Base-by-base conservation (phyloP, 2,329 filamentous ascomycete species). In the Penicillium sp. region DNA sequence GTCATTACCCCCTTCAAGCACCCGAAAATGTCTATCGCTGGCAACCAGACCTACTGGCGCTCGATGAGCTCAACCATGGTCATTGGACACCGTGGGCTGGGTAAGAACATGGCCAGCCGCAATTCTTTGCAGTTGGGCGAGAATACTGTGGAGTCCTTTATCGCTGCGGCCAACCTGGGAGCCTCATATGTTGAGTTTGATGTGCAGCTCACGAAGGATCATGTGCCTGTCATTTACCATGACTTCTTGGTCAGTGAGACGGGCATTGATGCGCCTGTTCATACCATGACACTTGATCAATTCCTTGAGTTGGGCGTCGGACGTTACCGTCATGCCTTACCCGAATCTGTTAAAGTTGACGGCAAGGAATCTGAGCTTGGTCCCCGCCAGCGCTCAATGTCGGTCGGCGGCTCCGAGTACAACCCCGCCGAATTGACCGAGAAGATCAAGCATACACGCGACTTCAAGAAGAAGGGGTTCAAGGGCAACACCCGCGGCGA, bases 171-270 rank as follows among this genome's bases (percentile, higher is more conserved):
- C 42, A 97, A 97, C 64, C 76, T 99, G 50, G 94, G 94, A 9
- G 94, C 85, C 13, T 83, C 82, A 10, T 88, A 88, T 65, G 85
- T 88, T 35, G 85, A 88, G 65, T 85, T 85, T 68, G 94, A 99
- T 71, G 94, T 99, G 0, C 94, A 99, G 72, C 80, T 99, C 38
- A 99, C 94, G n/a, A 99, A 99, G 70, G 94, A 99, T 70, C 92
- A 95, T 67, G 92, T 99, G 1, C 94, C 94, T 0, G 93, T 99
- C 62, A 96, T 99, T 67, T 99, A 99, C 71, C 94, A 99, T 71
- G 94, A 99, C 73, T 99, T 99, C 69, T 81, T 97, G 14, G 94
- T 99, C 72, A 96, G 92, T 70, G 94, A 99, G 76, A 97, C 94
- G 0, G 94, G 95, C 10, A 94, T 97, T 52, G 94, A 99, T 69